A percentile compares a stretch with the other conserved stretches of the same genome.
Evolutionary conservation across 208 protist genomes (phyloP).

Genomic region (Trypanosomatidae sp.): DNA sequence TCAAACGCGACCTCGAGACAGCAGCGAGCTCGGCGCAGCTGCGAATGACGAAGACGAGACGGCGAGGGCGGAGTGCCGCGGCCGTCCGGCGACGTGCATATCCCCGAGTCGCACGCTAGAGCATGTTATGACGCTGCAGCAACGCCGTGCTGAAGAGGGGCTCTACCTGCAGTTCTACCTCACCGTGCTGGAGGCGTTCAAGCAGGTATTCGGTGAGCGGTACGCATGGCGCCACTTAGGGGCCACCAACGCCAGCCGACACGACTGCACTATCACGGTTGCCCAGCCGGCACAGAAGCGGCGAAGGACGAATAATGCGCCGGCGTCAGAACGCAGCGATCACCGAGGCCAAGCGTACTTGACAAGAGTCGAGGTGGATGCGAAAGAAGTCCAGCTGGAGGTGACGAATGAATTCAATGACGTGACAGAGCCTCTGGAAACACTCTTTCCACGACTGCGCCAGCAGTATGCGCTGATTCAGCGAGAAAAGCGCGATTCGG

Average conservation of each 20-base stretch:
- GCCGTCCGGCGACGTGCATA: conserved; percentile 22
- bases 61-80: not conserved
- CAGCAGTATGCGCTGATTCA: conserved; percentile 22
- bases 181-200: conserved; percentile 54
- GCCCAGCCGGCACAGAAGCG: conserved; percentile 7
- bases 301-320: not conserved
- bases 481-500: not conserved
- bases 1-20: not conserved
- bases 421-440: conserved; percentile 34
- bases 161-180: conserved; percentile 50
- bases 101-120: conserved; percentile 67
- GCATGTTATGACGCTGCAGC: conserved; percentile 35
- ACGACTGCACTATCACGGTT: conserved; percentile 23
- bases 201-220: conserved; percentile 75
- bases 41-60: not conserved
- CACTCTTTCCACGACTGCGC: conserved; percentile 41
- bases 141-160: conserved; percentile 40
- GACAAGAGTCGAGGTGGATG: not conserved
- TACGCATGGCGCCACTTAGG: conserved; percentile 74
- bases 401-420: conserved; percentile 28
- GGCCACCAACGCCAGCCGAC: conserved; percentile 62
- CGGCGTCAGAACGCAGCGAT: not conserved
- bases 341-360: no score
- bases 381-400: not conserved
- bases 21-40: not conserved